phyloP scores from a whole-genome alignment of 176 grass and related monocot species.

The Raddia guianensis region DNA sequence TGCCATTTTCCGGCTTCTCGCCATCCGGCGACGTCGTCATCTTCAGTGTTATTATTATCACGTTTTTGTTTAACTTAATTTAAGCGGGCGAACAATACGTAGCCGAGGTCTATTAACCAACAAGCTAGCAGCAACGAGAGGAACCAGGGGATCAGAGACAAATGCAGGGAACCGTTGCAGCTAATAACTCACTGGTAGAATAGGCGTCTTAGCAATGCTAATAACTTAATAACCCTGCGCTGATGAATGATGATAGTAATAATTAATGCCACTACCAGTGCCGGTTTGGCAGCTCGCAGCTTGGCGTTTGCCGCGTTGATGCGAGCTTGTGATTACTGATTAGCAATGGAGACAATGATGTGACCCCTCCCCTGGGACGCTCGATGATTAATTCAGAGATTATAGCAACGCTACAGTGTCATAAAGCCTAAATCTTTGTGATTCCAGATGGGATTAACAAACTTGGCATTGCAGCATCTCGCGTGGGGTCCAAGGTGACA shows the following conservation, averaged over 20 bases:
- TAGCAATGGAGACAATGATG: background rate
- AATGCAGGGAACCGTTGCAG: background rate
- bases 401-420: background rate
- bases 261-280: background rate
- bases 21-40: background rate
- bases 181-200: background rate
- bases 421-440: background rate
- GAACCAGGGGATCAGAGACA: background rate
- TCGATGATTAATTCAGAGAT: background rate
- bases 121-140: background rate
- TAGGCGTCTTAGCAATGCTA: background rate
- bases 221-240: background rate
- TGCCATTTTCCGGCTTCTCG: background rate
- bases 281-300: background rate
- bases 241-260: background rate
- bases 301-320: background rate
- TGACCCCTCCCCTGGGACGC: background rate
- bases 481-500: constrained; percentile 15
- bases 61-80: background rate
- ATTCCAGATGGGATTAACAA: background rate
- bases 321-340: background rate
- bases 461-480: constrained; percentile 8
- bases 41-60: background rate
- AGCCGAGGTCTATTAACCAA: background rate
- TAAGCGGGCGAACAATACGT: background rate